phyloP scores from a whole-genome alignment of 2,329 filamentous ascomycete species.

The Paracorniculantispora psalliotae region DNA sequence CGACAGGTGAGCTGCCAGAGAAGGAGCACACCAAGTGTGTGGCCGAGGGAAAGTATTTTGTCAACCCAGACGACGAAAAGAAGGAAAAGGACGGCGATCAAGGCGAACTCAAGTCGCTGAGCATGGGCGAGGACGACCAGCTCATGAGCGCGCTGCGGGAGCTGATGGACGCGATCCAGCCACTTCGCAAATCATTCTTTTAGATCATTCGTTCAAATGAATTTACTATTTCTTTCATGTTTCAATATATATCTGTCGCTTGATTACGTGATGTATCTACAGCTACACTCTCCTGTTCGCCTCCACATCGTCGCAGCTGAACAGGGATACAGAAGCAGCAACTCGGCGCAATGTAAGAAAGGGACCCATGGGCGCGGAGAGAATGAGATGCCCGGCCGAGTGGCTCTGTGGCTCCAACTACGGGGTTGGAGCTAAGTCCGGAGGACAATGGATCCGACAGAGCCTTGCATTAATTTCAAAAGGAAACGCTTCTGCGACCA shows the following conservation, averaged over 20 bases:
- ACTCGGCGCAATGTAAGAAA: not conserved
- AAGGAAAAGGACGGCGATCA: not conserved
- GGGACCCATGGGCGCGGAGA: not conserved
- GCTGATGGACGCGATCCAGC: slow-evolving; percentile 4
- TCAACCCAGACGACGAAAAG: slow-evolving; percentile 22
- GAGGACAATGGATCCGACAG: not conserved
- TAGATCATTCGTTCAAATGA: not conserved
- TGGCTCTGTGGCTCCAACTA: not conserved
- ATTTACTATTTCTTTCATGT: not conserved
- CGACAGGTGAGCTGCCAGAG: slow-evolving; percentile 33
- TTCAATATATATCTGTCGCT: not conserved
- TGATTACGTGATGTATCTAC: too few species aligned
- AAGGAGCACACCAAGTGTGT: slow-evolving; percentile 30
- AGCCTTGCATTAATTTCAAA: not conserved
- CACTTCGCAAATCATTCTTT: not conserved
- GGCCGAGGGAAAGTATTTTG: slow-evolving; percentile 35
- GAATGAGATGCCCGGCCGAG: slow-evolving; percentile 4
- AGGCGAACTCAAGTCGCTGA: not conserved
- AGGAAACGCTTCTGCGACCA: not conserved
- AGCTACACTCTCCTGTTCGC: not conserved
- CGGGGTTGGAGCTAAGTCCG: not conserved
- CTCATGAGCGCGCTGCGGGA: slow-evolving; percentile 7
- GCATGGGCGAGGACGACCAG: slow-evolving; percentile 1
- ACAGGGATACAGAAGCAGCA: not conserved
- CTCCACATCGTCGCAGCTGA: not conserved